Conservation (phyloP, 371 early-diverging fungal species). For the Umbelopsis sp. region DNA sequence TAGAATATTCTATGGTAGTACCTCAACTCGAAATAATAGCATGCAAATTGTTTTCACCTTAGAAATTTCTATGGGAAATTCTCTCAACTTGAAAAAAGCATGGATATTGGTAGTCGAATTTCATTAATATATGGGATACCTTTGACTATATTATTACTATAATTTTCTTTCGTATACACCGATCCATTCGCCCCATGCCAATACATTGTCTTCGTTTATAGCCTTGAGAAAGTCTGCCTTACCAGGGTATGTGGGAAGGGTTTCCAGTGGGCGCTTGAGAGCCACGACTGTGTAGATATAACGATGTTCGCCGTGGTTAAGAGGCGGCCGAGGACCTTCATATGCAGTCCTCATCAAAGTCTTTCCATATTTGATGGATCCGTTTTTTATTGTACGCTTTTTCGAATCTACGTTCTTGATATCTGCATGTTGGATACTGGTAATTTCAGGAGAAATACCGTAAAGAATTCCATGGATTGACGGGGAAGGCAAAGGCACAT, state of each 20-base stretch:
- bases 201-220: background rate
- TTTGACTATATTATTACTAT: background rate
- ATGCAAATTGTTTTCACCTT: no score
- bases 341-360: background rate
- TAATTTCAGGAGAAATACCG: background rate
- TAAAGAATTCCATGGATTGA: background rate
- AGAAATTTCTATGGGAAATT: no score
- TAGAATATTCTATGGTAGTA: no score
- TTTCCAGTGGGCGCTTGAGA: slow-evolving; percentile 2
- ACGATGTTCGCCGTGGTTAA: slow-evolving; percentile 12
- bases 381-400: background rate
- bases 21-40: no score
- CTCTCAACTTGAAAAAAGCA: no score
- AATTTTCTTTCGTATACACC: slow-evolving; percentile 17
- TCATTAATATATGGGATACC: no score
- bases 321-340: background rate
- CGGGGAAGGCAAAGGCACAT: background rate
- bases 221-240: background rate
- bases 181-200: slow-evolving; percentile 18
- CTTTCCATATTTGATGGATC: slow-evolving; percentile 14
- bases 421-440: background rate
- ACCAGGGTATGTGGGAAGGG: background rate
- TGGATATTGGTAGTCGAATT: no score
- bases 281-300: slow-evolving; percentile 10
- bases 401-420: background rate